A percentile compares a stretch with the other conserved stretches of the same genome.
Conservation (phyloP, 176 grass and related monocot genomes). For the Otatea glauca region DNA sequence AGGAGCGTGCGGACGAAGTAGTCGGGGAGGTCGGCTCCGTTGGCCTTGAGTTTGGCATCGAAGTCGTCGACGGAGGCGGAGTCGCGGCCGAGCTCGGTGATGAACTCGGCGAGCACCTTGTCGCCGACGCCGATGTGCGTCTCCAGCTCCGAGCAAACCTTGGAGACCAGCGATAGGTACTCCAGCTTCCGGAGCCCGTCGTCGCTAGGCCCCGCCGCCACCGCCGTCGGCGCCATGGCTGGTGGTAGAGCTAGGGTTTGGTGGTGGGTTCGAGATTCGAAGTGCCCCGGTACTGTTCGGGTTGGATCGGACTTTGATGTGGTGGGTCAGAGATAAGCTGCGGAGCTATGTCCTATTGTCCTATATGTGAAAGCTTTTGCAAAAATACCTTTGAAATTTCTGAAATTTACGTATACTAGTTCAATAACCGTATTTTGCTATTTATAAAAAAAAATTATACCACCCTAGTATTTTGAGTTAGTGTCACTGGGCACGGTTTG, state of each 20-base stretch:
- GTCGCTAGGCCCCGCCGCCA: slow-evolving; percentile 32
- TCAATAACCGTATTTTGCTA: no score
- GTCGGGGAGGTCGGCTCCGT: slow-evolving; percentile 72
- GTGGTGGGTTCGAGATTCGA: slow-evolving; percentile 7
- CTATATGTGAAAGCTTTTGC: no score
- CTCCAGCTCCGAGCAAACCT: slow-evolving; percentile 79
- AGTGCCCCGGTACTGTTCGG: neutral
- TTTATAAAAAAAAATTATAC: no score
- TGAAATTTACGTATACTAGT: no score
- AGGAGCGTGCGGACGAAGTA: slow-evolving; percentile 84
- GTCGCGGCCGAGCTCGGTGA: slow-evolving; percentile 68
- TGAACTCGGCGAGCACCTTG: slow-evolving; percentile 88
- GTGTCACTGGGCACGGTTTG: no score
- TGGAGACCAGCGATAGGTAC: slow-evolving; percentile 75
- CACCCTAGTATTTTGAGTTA: no score
- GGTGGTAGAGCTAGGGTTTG: slow-evolving; percentile 39
- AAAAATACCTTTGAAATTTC: no score
- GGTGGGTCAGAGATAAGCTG: no score
- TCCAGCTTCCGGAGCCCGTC: slow-evolving; percentile 72
- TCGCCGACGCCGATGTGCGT: slow-evolving; percentile 72
- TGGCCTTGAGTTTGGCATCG: slow-evolving; percentile 66
- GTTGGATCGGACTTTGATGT: neutral
- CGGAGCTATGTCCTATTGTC: no score
- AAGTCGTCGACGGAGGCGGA: slow-evolving; percentile 60
- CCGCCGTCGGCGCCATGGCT: slow-evolving; percentile 43